These are phyloP conservation scores for Phytophthora cactorum DNA, from an alignment of 352 stramenopile genomes.

Conservation along the genomic window DNA sequence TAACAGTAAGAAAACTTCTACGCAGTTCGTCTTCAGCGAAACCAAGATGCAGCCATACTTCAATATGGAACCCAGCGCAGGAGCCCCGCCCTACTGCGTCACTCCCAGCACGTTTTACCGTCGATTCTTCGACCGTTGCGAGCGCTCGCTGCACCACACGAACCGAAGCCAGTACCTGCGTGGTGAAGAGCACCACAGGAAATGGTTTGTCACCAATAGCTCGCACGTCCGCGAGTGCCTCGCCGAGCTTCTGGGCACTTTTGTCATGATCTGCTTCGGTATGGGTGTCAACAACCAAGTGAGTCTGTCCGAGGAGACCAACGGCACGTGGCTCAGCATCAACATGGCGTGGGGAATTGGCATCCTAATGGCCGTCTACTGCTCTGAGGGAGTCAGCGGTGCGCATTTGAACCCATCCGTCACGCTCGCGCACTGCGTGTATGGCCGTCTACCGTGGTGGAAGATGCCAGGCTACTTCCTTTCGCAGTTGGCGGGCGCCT, in stretches of 20 bases:
- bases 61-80: background rate
- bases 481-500: constrained; percentile 19
- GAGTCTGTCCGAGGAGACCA: constrained; percentile 9
- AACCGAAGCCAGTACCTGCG: constrained; percentile 27
- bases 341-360: constrained; percentile 29
- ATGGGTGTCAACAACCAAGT: constrained; percentile 36
- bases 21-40: too few species aligned
- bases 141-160: constrained; percentile 25
- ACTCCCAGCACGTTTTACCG: constrained; percentile 9
- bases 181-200: constrained; percentile 17
- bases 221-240: constrained; percentile 24
- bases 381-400: constrained; percentile 24
- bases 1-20: too few species aligned
- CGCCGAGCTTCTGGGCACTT: constrained; percentile 22
- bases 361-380: constrained; percentile 29
- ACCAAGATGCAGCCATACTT: constrained; percentile 9
- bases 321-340: constrained; percentile 33
- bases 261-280: constrained; percentile 32
- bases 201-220: constrained; percentile 22
- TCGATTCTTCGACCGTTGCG: constrained; percentile 20
- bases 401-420: constrained; percentile 24
- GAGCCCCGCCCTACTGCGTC: constrained; percentile 10
- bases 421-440: constrained; percentile 18
- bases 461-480: constrained; percentile 26
- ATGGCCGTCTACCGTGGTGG: constrained; percentile 25